Conservation (phyloP, 2,329 filamentous ascomycete species). For the Neofusicoccum sp. region DNA sequence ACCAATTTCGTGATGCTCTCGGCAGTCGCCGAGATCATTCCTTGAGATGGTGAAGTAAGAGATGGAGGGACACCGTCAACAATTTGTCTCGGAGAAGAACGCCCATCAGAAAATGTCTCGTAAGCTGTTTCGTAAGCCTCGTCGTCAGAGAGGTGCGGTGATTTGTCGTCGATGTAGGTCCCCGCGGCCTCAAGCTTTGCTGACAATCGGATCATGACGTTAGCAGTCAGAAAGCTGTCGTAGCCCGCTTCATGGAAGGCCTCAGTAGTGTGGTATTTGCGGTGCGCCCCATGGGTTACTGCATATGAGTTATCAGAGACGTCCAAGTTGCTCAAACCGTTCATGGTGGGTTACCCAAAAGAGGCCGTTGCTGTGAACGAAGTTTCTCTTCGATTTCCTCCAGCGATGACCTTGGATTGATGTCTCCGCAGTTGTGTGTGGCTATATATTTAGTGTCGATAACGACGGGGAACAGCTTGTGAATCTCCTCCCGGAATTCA, state of each 20-base stretch:
- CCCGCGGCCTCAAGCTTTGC: conserved; percentile 51
- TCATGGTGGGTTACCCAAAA: conserved; percentile 35
- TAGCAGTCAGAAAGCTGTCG: conserved; percentile 63
- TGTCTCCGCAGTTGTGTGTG: conserved; percentile 57
- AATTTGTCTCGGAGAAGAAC: conserved; percentile 5
- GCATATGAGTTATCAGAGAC: not conserved
- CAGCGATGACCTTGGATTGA: conserved; percentile 53
- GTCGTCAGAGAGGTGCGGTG: conserved; percentile 13
- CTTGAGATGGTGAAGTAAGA: not conserved
- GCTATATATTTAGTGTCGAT: conserved; percentile 67
- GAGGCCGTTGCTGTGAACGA: conserved; percentile 44
- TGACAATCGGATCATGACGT: conserved; percentile 59
- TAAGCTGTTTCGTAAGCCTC: conserved; percentile 21
- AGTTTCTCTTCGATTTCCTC: conserved; percentile 53
- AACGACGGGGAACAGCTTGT: conserved; percentile 58
- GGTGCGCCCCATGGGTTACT: conserved; percentile 37
- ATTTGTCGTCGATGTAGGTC: conserved; percentile 31
- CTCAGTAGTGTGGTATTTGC: conserved; percentile 45
- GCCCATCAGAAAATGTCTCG: not conserved
- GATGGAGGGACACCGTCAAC: not conserved
- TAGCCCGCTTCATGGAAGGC: conserved; percentile 64
- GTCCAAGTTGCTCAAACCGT: not conserved
- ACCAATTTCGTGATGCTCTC: not conserved
- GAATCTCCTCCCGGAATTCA: conserved; percentile 56
- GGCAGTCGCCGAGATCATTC: not conserved